Evolutionary conservation across 2,329 filamentous ascomycete species (phyloP).

Genomic region (Fusarium aywerte): DNA sequence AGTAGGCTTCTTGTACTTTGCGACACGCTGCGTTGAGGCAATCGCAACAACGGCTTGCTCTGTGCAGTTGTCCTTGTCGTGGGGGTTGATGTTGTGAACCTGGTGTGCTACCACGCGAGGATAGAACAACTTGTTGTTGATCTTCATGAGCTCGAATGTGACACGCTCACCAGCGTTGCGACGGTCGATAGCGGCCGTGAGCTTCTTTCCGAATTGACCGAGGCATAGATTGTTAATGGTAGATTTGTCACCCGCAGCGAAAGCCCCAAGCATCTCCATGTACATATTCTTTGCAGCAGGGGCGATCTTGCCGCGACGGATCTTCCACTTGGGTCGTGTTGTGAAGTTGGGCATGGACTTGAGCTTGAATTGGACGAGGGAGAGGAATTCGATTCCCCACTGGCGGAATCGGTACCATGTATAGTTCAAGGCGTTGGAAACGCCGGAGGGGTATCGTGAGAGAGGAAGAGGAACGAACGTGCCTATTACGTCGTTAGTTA

Average conservation of each 20-base stretch:
- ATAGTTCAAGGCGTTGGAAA: constrained; percentile 50
- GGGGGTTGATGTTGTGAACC: constrained; percentile 58
- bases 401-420: constrained; percentile 52
- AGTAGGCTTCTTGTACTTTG: constrained; percentile 53
- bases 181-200: constrained; percentile 64
- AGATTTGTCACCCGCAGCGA: constrained; percentile 67
- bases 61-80: constrained; percentile 51
- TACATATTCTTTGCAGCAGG: constrained; percentile 70
- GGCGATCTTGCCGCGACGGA: constrained; percentile 55
- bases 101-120: constrained; percentile 67
- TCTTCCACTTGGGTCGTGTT: constrained; percentile 57
- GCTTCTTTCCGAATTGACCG: constrained; percentile 60
- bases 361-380: constrained; percentile 55
- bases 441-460: constrained; percentile 48
- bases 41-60: constrained; percentile 71
- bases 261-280: constrained; percentile 68
- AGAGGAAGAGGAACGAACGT: constrained; percentile 61
- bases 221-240: constrained; percentile 65
- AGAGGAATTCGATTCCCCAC: constrained; percentile 50
- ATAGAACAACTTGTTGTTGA: constrained; percentile 55
- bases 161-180: constrained; percentile 59
- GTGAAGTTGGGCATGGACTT: constrained; percentile 59
- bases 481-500: constrained; percentile 48
- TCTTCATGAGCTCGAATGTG: constrained; percentile 65
- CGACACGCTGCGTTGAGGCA: constrained; percentile 64